Percentiles rank a stretch among this genome's conserved stretches.
These are phyloP conservation scores for Peronospora farinosa DNA, from an alignment of 352 stramenopile species.

Conservation along the genomic window DNA sequence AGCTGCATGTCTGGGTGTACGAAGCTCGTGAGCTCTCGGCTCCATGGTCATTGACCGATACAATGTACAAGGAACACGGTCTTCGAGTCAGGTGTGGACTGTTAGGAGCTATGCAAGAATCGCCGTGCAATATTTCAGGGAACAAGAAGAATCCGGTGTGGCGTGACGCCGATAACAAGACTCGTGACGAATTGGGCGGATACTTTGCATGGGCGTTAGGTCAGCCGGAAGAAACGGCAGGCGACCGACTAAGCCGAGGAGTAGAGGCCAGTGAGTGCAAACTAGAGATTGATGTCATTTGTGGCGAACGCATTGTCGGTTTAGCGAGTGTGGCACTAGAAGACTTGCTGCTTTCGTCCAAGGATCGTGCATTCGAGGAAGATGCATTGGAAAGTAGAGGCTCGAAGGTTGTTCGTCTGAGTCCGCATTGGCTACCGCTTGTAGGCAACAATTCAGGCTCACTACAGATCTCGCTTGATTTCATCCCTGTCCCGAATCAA, in stretches of 20 bases:
- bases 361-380: conserved; percentile 14
- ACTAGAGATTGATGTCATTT: conserved; percentile 51
- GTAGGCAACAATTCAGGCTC: conserved; percentile 35
- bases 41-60: conserved; percentile 36
- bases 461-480: conserved; percentile 49
- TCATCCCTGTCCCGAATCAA: conserved; percentile 23
- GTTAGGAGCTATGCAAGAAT: conserved; percentile 40
- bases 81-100: conserved; percentile 39
- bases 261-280: conserved; percentile 31
- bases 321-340: conserved; percentile 31
- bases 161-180: conserved; percentile 15
- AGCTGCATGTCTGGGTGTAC: conserved; percentile 51
- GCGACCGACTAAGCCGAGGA: neutral
- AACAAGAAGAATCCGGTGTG: conserved; percentile 42
- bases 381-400: conserved; percentile 10
- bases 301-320: conserved; percentile 41
- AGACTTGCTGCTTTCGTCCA: conserved; percentile 28
- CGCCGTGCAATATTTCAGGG: conserved; percentile 33
- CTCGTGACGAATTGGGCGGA: conserved; percentile 30
- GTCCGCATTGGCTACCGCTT: conserved; percentile 42
- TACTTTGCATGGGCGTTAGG: conserved; percentile 37
- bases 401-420: conserved; percentile 12
- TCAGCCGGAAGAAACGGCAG: conserved; percentile 20
- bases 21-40: conserved; percentile 34
- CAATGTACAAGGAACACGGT: conserved; percentile 43